phyloP scores from a whole-genome alignment of 306 rosid species.

The Crotalaria pallida region DNA sequence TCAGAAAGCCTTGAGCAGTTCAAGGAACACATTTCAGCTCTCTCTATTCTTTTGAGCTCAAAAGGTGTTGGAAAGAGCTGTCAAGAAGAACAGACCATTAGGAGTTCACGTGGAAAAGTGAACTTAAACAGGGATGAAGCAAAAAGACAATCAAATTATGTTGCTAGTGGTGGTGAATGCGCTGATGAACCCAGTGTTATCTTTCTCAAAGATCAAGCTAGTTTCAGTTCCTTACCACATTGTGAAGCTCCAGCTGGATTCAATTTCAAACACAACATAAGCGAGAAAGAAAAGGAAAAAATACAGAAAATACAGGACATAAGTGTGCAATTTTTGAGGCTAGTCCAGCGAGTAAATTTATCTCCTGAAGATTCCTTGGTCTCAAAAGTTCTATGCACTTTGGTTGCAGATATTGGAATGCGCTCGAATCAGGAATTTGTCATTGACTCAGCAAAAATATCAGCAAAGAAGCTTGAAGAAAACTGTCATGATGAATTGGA shows the following conservation, averaged over 20 bases:
- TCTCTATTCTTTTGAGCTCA: conserved; percentile 31
- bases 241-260: conserved; percentile 17
- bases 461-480: conserved; percentile 45
- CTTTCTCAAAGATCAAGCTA: conserved; percentile 15
- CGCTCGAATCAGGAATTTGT: conserved; percentile 32
- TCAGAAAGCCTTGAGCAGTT: conserved; percentile 29
- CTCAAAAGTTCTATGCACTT: conserved; percentile 36
- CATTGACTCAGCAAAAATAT: conserved; percentile 36
- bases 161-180: conserved; percentile 12
- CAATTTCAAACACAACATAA: conserved; percentile 13
- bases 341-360: conserved; percentile 38
- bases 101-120: conserved; percentile 13
- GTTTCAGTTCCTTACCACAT: conserved; percentile 22
- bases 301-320: conserved; percentile 25
- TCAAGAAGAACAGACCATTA: conserved; percentile 1
- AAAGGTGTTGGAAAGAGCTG: conserved; percentile 22
- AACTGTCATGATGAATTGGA: conserved; percentile 37
- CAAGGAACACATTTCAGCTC: conserved; percentile 35
- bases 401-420: conserved; percentile 34
- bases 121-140: conserved; percentile 15
- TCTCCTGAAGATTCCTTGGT: conserved; percentile 39
- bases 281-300: conserved; percentile 36
- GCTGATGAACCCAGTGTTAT: conserved; percentile 24
- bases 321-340: conserved; percentile 43
- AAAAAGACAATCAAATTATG: conserved; percentile 7